These are phyloP conservation scores for Fusarium circinatum DNA, from an alignment of 2,329 filamentous ascomycete species.

Conservation along the genomic window DNA sequence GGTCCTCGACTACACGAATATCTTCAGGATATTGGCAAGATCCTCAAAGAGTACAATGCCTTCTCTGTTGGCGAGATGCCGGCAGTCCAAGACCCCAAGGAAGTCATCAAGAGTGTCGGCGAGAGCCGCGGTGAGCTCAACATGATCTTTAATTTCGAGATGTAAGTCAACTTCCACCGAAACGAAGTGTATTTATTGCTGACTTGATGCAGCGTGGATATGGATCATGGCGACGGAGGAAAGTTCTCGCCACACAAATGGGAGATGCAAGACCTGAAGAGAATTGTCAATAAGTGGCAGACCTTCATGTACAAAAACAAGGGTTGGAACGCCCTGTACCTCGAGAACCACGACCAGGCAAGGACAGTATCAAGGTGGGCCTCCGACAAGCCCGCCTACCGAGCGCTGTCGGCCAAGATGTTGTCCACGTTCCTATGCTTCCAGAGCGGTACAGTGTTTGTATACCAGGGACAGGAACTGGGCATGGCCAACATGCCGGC, in stretches of 20 bases:
- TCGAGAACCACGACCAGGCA: slow-evolving; percentile 72
- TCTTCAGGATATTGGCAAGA: slow-evolving; percentile 66
- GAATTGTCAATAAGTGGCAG: slow-evolving; percentile 55
- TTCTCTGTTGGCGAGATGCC: slow-evolving; percentile 75
- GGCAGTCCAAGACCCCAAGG: slow-evolving; percentile 61
- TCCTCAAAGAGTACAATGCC: slow-evolving; percentile 63
- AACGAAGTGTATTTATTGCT: no score
- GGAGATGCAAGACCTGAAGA: slow-evolving; percentile 32
- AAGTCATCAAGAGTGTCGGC: slow-evolving; percentile 66
- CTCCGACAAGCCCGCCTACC: slow-evolving; percentile 41
- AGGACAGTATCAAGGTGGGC: slow-evolving; percentile 63
- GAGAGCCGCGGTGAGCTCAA: slow-evolving; percentile 60
- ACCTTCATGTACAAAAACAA: slow-evolving; percentile 54
- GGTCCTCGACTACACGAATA: slow-evolving; percentile 72
- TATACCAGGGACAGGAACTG: slow-evolving; percentile 71
- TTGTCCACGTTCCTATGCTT: slow-evolving; percentile 56
- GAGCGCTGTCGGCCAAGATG: slow-evolving; percentile 60
- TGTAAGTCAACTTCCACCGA: slow-evolving; percentile 35
- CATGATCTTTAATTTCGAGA: slow-evolving; percentile 72
- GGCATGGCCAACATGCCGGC: slow-evolving; percentile 65
- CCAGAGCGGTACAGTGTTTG: slow-evolving; percentile 60
- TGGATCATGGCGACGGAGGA: slow-evolving; percentile 59
- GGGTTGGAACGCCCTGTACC: slow-evolving; percentile 68
- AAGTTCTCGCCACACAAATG: slow-evolving; percentile 29
- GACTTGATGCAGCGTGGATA: slow-evolving; percentile 55